Conservation (phyloP, 768 basidiomycete species). For the Epithele typhae region DNA sequence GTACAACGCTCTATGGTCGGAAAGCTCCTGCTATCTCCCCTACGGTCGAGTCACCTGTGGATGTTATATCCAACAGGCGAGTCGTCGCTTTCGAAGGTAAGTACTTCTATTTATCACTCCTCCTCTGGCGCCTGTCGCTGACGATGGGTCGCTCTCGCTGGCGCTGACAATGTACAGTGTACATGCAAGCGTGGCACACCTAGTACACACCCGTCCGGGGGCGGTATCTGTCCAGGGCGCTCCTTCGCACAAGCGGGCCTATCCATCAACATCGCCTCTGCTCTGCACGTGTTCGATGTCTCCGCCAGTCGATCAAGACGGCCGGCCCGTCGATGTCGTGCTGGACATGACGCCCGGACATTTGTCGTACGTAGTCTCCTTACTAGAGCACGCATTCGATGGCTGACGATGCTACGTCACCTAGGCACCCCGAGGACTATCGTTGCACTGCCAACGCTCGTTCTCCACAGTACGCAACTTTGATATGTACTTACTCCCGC, state of each 20-base stretch:
- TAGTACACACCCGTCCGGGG: no score
- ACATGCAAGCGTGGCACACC: no score
- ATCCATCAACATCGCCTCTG: slow-evolving; percentile 7
- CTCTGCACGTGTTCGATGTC: slow-evolving; percentile 12
- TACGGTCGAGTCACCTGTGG: no score
- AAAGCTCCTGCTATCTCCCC: no score
- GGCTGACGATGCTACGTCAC: not conserved
- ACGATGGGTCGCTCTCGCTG: no score
- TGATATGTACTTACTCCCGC: not conserved
- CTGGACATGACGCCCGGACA: not conserved
- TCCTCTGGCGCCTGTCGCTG: no score
- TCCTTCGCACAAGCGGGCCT: slow-evolving; percentile 1
- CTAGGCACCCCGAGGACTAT: not conserved
- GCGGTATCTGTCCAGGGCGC: slow-evolving; percentile 5
- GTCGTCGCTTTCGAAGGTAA: no score
- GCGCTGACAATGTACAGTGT: no score
- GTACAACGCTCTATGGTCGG: no score
- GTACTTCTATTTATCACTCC: no score
- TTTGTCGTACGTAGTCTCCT: not conserved
- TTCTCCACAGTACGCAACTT: not conserved
- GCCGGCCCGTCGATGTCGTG: not conserved
- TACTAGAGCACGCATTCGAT: no score
- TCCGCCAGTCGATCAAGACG: not conserved
- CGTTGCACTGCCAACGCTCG: slow-evolving; percentile 1
- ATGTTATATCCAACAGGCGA: no score